phyloP scores from a whole-genome alignment of 75 land plant genomes.

The Selaginella tamariscina region DNA sequence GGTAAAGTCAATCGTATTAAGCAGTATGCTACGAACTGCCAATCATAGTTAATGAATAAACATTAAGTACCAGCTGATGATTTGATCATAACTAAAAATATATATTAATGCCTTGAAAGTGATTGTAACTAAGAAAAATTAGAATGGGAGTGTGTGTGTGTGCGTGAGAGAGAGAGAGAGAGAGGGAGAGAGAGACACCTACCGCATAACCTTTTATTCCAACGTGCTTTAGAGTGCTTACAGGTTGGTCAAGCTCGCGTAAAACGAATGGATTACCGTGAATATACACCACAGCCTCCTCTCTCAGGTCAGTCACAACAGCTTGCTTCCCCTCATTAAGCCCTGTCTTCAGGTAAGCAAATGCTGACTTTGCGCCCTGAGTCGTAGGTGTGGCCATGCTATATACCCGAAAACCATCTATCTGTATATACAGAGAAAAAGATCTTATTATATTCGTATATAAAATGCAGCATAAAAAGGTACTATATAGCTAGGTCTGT shows the following conservation, averaged over 20 bases:
- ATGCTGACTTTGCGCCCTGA: conserved; percentile 69
- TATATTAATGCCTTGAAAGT: too few relatives aligned
- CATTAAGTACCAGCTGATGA: too few relatives aligned
- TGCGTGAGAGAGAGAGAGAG: too few relatives aligned
- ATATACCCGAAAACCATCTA: conserved; percentile 75
- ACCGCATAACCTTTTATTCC: conserved; percentile 87
- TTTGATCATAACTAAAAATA: too few relatives aligned
- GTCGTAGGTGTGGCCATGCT: conserved; percentile 97
- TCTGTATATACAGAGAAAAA: conserved; percentile 34
- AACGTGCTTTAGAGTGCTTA: conserved; percentile 89
- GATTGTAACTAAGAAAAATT: not conserved
- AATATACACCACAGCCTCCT: conserved; percentile 92
- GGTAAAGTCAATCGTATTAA: too few relatives aligned
- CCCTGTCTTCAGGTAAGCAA: conserved; percentile 47
- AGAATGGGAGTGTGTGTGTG: not conserved
- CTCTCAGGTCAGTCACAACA: conserved; percentile 70
- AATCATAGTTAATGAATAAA: too few relatives aligned
- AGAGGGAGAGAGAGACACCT: conserved; percentile 16
- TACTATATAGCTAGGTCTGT: too few relatives aligned
- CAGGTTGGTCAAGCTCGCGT: conserved; percentile 92
- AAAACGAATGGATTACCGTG: conserved; percentile 86
- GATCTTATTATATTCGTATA: not conserved
- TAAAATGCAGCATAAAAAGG: not conserved
- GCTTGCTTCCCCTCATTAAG: conserved; percentile 31
- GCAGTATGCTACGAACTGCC: too few relatives aligned